These are phyloP conservation scores for Acanthamoeba quina DNA, from an alignment of 208 protist species.

Conservation along the genomic window DNA sequence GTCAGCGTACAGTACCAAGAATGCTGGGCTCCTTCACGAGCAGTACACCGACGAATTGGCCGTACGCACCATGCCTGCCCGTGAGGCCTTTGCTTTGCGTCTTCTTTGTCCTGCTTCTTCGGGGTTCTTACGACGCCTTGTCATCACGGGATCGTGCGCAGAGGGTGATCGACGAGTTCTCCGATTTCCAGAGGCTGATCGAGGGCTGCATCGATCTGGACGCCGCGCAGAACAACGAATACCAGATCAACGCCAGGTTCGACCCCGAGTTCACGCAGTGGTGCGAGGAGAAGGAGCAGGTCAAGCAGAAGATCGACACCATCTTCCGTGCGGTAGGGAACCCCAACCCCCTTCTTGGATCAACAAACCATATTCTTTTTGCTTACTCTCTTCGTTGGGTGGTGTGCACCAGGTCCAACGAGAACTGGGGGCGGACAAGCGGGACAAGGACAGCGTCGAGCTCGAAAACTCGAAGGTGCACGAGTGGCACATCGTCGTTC, in stretches of 20 bases:
- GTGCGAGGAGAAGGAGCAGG: constrained; percentile 70
- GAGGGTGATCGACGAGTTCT: constrained; percentile 74
- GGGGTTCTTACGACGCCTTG: neutral
- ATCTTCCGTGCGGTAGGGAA: neutral
- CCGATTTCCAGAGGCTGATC: constrained; percentile 79
- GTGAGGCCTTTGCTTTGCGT: constrained; percentile 58
- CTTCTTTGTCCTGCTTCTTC: neutral
- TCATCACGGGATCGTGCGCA: neutral
- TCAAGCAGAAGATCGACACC: constrained; percentile 53
- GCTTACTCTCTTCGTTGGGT: neutral
- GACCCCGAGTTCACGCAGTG: constrained; percentile 73
- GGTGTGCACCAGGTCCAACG: neutral
- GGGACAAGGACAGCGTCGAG: constrained; percentile 71
- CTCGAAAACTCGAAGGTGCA: constrained; percentile 54
- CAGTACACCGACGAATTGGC: constrained; percentile 47
- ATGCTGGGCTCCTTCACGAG: constrained; percentile 62
- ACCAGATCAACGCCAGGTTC: constrained; percentile 81
- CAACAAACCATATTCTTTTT: neutral
- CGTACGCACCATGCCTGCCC: neutral
- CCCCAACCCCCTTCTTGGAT: neutral
- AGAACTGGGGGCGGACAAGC: constrained; percentile 62
- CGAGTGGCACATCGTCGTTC: constrained; percentile 68
- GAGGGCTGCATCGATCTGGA: constrained; percentile 85
- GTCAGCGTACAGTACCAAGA: constrained; percentile 18
- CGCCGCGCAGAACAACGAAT: constrained; percentile 78